Percentiles rank a stretch among this genome's conserved stretches.
These are phyloP conservation scores for Fusarium robinianum DNA, from an alignment of 2,329 filamentous ascomycete genomes.

Conservation along the genomic window DNA sequence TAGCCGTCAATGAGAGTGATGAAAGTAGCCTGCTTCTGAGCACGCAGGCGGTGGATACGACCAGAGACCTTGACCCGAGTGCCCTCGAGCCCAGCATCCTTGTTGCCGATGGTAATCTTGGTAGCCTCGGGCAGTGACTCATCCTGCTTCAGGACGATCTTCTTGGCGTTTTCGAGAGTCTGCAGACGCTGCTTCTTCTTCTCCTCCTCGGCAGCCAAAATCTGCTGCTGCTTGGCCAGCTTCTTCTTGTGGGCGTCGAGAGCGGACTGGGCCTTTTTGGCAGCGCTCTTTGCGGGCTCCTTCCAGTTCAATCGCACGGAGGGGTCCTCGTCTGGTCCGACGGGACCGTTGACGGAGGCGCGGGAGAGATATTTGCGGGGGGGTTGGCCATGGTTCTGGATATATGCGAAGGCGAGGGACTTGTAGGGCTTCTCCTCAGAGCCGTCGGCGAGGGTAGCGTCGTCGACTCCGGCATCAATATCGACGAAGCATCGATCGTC, in stretches of 20 bases:
- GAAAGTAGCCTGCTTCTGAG: conserved; percentile 85
- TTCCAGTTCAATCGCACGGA: conserved; percentile 1
- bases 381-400: neutral
- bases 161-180: conserved; percentile 1
- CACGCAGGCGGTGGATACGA: conserved; percentile 67
- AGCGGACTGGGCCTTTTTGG: conserved; percentile 3
- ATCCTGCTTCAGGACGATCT: conserved; percentile 4
- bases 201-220: neutral
- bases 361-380: conserved; percentile 1
- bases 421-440: conserved; percentile 4
- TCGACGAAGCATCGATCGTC: conserved; percentile 1
- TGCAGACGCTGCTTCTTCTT: conserved; percentile 1
- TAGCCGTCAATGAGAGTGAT: conserved; percentile 85
- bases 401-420: conserved; percentile 3
- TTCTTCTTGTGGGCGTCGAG: conserved; percentile 5
- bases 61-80: conserved; percentile 3
- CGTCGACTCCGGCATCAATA: neutral
- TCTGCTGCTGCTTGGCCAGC: neutral
- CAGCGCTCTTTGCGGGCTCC: conserved; percentile 2
- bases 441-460: conserved; percentile 1
- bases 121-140: conserved; percentile 2
- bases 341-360: conserved; percentile 1
- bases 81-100: neutral
- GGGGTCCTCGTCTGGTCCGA: conserved; percentile 1
- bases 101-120: conserved; percentile 1